These are phyloP conservation scores for Sideroxylon spinosum DNA, from an alignment of 179 eudicot species.

Conservation along the genomic window DNA sequence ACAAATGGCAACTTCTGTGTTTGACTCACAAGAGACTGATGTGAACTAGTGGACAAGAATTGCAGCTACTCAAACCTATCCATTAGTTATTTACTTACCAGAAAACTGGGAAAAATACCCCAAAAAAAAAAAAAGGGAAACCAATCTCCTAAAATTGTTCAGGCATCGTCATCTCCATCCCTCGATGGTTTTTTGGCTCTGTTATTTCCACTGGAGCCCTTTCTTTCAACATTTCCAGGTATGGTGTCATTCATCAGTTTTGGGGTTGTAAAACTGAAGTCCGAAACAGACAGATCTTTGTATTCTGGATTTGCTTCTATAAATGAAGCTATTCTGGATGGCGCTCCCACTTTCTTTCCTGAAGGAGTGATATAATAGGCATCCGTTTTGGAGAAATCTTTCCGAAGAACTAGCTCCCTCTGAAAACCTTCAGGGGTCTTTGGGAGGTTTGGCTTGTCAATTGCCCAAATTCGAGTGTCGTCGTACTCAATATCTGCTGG, in stretches of 20 bases:
- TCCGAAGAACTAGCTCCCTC: slow-evolving; percentile 51
- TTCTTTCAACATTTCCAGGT: slow-evolving; percentile 31
- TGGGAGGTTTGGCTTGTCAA: slow-evolving; percentile 69
- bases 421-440: slow-evolving; percentile 62
- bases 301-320: slow-evolving; percentile 48
- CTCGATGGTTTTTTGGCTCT: slow-evolving; percentile 16
- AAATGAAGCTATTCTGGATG: slow-evolving; percentile 32
- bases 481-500: slow-evolving; percentile 72
- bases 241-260: slow-evolving; percentile 55
- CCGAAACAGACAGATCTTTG: slow-evolving; percentile 25
- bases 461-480: slow-evolving; percentile 53
- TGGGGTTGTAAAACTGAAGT: slow-evolving; percentile 57
- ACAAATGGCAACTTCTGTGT: no score
- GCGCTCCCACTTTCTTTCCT: slow-evolving; percentile 49
- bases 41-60: no score
- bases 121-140: no score
- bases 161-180: slow-evolving; percentile 12
- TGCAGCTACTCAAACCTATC: no score
- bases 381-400: slow-evolving; percentile 64
- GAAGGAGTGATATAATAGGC: slow-evolving; percentile 48
- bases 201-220: slow-evolving; percentile 16
- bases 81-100: no score
- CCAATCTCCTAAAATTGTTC: slow-evolving; percentile 1
- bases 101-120: no score
- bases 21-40: no score